phyloP scores from a whole-genome alignment of 2,329 filamentous ascomycete species.

The Xylariaceae sp. region DNA sequence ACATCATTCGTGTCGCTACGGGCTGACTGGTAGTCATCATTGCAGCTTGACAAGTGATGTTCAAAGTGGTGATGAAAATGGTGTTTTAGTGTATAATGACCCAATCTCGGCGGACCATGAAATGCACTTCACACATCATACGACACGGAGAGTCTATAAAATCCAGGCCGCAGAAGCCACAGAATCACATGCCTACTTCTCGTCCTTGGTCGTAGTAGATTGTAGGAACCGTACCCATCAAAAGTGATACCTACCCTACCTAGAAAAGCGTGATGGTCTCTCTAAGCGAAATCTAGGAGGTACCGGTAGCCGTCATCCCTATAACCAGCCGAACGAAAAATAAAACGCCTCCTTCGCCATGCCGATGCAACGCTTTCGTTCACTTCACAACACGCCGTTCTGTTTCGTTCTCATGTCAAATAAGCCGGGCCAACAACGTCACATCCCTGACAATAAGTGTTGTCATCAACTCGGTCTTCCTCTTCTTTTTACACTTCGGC shows the following conservation, averaged over 20 bases:
- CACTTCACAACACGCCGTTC: constrained; percentile 1
- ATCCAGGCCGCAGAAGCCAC: background rate
- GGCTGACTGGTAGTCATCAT: too few species aligned
- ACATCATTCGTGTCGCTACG: too few species aligned
- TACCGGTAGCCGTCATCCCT: background rate
- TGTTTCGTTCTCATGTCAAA: background rate
- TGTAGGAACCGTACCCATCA: background rate
- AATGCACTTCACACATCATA: background rate
- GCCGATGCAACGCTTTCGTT: constrained; percentile 25
- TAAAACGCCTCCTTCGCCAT: constrained; percentile 32
- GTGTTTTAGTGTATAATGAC: too few species aligned
- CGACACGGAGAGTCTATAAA: background rate
- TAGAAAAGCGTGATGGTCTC: background rate
- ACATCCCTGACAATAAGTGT: background rate
- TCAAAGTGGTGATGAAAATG: too few species aligned
- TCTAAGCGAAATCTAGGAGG: constrained; percentile 12
- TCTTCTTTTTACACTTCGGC: constrained; percentile 23
- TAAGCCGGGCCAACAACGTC: too few species aligned
- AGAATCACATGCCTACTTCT: constrained; percentile 9
- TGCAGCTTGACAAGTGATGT: too few species aligned
- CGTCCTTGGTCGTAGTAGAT: background rate
- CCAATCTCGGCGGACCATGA: background rate
- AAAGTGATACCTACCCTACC: background rate
- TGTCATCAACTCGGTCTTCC: background rate
- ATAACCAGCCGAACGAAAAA: constrained; percentile 12